Conservation (phyloP, 2,329 filamentous ascomycete species). For the Apiospora koreana region DNA sequence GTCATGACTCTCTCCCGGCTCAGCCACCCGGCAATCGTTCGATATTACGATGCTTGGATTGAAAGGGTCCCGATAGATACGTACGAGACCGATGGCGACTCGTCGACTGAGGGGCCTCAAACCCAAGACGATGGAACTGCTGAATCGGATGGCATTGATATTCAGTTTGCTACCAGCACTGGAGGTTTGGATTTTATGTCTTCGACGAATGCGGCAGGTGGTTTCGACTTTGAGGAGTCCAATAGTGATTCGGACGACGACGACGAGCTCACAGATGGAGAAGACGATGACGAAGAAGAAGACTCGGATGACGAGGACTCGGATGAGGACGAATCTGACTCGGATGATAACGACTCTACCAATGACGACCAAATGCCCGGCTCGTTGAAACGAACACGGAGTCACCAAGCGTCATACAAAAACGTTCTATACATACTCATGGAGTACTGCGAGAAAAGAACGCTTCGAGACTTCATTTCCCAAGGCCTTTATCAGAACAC, state of each 20-base stretch:
- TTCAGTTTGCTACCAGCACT: conserved; percentile 70
- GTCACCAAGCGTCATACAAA: conserved; percentile 54
- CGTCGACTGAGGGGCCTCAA: conserved; percentile 46
- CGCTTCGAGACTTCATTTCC: conserved; percentile 83
- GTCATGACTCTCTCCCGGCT: conserved; percentile 89
- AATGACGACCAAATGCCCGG: conserved; percentile 11
- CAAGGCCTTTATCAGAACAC: conserved; percentile 72
- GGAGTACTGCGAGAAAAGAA: conserved; percentile 96
- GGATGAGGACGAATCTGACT: conserved; percentile 46
- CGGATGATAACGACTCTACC: conserved; percentile 41
- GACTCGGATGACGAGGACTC: conserved; percentile 47
- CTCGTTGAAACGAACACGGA: conserved; percentile 27
- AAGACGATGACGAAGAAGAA: conserved; percentile 39
- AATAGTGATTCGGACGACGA: conserved; percentile 38
- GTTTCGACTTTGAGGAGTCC: conserved; percentile 69
- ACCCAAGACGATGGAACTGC: conserved; percentile 41
- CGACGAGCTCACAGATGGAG: conserved; percentile 38
- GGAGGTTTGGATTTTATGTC: conserved; percentile 92
- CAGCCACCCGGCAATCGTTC: conserved; percentile 82
- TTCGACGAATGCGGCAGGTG: conserved; percentile 74
- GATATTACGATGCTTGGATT: conserved; percentile 95
- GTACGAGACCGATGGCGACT: conserved; percentile 58
- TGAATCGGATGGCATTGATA: conserved; percentile 42
- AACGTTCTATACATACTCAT: conserved; percentile 95
- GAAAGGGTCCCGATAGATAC: conserved; percentile 64